Evolutionary conservation across 1,139 yeast genomes (phyloP).

Genomic region (Geotrichum phurueaensis): DNA sequence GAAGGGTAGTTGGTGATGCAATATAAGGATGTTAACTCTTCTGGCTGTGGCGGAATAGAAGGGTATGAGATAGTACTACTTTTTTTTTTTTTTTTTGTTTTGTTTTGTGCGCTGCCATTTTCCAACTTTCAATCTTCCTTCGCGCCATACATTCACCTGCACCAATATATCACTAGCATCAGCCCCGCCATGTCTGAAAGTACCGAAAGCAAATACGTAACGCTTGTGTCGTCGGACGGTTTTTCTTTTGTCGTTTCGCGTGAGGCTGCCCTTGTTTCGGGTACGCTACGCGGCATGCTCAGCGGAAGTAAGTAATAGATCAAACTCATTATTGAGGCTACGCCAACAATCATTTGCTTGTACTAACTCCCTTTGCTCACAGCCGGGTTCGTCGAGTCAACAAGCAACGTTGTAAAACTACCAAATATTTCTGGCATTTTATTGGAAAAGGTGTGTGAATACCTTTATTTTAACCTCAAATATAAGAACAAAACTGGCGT

Average conservation of each 20-base stretch:
- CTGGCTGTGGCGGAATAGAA: background rate
- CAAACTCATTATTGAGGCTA: slow-evolving; percentile 18
- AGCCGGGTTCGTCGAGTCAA: slow-evolving; percentile 45
- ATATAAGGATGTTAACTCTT: background rate
- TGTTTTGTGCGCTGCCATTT: background rate
- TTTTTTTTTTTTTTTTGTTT: background rate
- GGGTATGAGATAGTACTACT: background rate
- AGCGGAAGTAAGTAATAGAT: slow-evolving; percentile 32
- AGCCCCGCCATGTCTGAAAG: slow-evolving; percentile 5
- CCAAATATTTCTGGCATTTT: slow-evolving; percentile 66
- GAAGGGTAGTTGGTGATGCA: background rate
- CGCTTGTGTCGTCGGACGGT: slow-evolving; percentile 71
- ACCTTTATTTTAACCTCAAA: slow-evolving; percentile 68
- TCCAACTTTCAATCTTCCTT: background rate
- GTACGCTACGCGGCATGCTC: slow-evolving; percentile 68
- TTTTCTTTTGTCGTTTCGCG: slow-evolving; percentile 57
- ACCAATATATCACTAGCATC: background rate
- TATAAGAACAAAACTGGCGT: slow-evolving; percentile 59
- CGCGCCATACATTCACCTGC: background rate
- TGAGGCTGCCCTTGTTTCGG: slow-evolving; percentile 79
- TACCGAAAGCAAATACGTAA: slow-evolving; percentile 42
- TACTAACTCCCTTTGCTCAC: background rate
- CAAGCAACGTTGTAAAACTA: slow-evolving; percentile 44
- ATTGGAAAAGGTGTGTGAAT: slow-evolving; percentile 78
- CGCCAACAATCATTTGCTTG: background rate